Percentiles rank a stretch among this genome's conserved stretches.
These are phyloP conservation scores for Taxawa tesnikishii DNA, from an alignment of 2,329 filamentous ascomycete genomes.

Conservation along the genomic window DNA sequence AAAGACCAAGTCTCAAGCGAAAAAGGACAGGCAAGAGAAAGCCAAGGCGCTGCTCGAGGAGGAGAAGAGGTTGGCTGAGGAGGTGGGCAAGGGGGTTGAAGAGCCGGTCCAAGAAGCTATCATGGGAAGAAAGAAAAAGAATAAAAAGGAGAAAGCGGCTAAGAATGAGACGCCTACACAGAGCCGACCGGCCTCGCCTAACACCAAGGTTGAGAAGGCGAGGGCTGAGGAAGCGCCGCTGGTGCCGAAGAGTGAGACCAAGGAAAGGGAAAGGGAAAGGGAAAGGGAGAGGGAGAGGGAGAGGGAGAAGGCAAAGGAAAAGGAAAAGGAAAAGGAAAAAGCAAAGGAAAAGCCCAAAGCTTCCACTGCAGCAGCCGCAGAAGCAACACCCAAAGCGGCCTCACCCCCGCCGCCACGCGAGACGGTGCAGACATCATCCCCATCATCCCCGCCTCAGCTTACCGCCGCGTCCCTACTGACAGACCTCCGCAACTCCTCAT, in stretches of 20 bases:
- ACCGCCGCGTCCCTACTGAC: constrained; percentile 19
- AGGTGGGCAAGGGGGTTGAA: constrained; percentile 23
- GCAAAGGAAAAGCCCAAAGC: background rate
- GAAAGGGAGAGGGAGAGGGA: too few relatives aligned
- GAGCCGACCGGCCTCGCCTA: background rate
- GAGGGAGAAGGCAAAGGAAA: too few relatives aligned
- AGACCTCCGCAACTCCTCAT: constrained; percentile 18
- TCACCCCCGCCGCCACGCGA: constrained; percentile 10
- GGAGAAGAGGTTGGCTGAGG: constrained; percentile 37
- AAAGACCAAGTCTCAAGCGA: constrained; percentile 67
- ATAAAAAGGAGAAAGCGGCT: constrained; percentile 47
- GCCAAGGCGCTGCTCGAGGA: constrained; percentile 32
- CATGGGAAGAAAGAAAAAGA: constrained; percentile 70
- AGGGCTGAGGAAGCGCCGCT: too few relatives aligned
- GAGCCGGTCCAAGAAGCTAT: constrained; percentile 56
- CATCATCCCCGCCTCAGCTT: constrained; percentile 9
- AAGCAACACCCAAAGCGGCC: constrained; percentile 10
- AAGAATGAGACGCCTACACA: background rate
- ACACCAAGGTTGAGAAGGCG: too few relatives aligned
- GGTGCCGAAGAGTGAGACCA: too few relatives aligned
- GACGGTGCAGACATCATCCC: constrained; percentile 10
- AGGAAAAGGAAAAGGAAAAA: constrained; percentile 7
- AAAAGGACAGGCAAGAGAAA: constrained; percentile 46
- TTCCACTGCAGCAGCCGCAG: background rate
- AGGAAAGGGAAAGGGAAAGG: too few relatives aligned